Evolutionary conservation across 768 basidiomycete genomes (phyloP).

Genomic region (Cystobasidium onofrii): DNA sequence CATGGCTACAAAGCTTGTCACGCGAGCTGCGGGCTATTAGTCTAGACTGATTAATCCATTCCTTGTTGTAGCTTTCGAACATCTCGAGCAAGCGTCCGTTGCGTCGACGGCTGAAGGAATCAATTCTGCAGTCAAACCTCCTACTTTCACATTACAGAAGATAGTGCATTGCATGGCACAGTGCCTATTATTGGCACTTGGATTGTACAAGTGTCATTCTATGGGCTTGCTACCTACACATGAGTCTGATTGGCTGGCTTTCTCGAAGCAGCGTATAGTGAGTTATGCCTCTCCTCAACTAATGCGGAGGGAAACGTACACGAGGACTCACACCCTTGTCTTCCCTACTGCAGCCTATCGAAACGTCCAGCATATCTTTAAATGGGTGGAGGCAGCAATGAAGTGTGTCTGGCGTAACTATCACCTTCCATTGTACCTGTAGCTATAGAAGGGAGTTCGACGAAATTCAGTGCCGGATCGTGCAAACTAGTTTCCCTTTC

Average conservation of each 20-base stretch:
- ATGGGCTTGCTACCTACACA: conserved; percentile 42
- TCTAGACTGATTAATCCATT: no score
- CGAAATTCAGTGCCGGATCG: no score
- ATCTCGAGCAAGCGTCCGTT: conserved; percentile 1
- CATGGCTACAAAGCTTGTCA: no score
- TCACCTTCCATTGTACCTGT: no score
- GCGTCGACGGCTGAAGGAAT: neutral
- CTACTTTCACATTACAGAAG: conserved; percentile 37
- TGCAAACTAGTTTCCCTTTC: no score
- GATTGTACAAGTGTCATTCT: conserved; percentile 40
- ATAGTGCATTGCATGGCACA: conserved; percentile 39
- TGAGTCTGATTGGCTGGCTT: conserved; percentile 38
- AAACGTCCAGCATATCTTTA: conserved; percentile 18
- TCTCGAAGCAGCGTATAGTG: conserved; percentile 25
- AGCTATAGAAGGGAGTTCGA: no score
- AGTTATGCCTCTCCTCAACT: neutral
- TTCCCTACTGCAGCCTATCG: neutral
- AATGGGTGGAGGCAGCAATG: conserved; percentile 8
- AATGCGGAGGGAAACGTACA: no score
- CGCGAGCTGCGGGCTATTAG: no score
- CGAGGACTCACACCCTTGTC: neutral
- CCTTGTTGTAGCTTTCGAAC: conserved; percentile 25
- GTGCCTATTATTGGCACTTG: conserved; percentile 36
- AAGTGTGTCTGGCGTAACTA: neutral
- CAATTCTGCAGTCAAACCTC: neutral